phyloP scores from a whole-genome alignment of 768 basidiomycete species.

The Boletellus ananiceps region DNA sequence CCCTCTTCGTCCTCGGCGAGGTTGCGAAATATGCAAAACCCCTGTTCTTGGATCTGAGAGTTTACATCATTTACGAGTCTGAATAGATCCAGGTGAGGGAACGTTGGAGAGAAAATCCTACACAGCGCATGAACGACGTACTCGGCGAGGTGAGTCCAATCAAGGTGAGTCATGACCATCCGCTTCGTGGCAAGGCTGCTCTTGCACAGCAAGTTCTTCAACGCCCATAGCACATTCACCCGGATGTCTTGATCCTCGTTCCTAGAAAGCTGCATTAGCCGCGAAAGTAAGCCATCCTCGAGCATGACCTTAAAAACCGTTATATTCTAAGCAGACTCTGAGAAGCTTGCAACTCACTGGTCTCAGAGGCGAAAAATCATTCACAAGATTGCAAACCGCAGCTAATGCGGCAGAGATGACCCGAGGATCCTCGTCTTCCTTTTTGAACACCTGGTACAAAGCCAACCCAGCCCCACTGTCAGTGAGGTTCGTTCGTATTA shows the following conservation, averaged over 20 bases:
- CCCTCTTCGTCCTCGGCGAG: conserved; percentile 62
- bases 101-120: background rate
- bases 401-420: conserved; percentile 69
- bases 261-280: conserved; percentile 56
- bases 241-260: conserved; percentile 53
- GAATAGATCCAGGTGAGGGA: background rate
- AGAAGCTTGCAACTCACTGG: conserved; percentile 42
- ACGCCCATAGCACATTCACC: conserved; percentile 76
- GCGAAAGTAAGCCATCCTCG: conserved; percentile 59
- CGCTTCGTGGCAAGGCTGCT: conserved; percentile 56
- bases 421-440: conserved; percentile 58
- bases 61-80: conserved; percentile 57
- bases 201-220: conserved; percentile 78
- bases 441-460: conserved; percentile 57
- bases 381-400: conserved; percentile 81
- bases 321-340: conserved; percentile 1
- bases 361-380: conserved; percentile 79
- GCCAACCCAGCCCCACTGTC: conserved; percentile 76
- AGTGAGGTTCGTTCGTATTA: conserved; percentile 78
- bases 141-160: conserved; percentile 59
- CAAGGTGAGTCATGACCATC: conserved; percentile 61
- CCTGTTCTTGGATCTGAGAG: conserved; percentile 63
- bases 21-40: conserved; percentile 61
- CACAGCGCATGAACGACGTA: conserved; percentile 30
- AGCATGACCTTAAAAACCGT: conserved; percentile 48